Conservation (phyloP, 768 basidiomycete species). For the Mycena floridula region DNA sequence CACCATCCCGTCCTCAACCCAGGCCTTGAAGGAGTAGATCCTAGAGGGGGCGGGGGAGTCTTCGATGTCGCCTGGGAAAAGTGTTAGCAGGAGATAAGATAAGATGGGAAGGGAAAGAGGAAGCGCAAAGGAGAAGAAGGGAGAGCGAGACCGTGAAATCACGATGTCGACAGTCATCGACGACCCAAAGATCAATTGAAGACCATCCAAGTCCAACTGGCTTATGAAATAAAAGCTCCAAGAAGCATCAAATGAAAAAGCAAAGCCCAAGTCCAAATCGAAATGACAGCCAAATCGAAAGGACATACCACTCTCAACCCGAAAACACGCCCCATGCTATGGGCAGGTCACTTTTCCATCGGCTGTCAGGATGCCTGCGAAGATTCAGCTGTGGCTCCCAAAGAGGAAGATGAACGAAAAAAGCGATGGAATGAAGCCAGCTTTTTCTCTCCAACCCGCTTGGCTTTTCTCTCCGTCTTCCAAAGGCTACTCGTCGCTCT, state of each 20-base stretch:
- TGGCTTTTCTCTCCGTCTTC: too few relatives aligned
- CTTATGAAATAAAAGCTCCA: constrained; percentile 26
- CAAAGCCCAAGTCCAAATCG: constrained; percentile 56
- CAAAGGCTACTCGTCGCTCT: too few relatives aligned
- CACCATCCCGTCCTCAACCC: constrained; percentile 67
- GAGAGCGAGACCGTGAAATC: too few relatives aligned
- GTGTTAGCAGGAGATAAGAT: constrained; percentile 4
- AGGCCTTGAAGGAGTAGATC: constrained; percentile 71
- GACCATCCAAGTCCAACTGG: too few relatives aligned
- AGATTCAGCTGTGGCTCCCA: too few relatives aligned
- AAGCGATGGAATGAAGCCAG: too few relatives aligned
- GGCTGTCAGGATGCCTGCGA: constrained; percentile 65
- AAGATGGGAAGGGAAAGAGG: constrained; percentile 46
- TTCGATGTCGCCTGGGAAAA: constrained; percentile 42
- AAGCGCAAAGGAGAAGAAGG: constrained; percentile 70
- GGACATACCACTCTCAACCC: not conserved
- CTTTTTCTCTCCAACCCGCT: too few relatives aligned
- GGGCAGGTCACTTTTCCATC: constrained; percentile 76
- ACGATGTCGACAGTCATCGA: too few relatives aligned
- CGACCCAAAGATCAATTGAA: too few relatives aligned
- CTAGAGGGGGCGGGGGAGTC: constrained; percentile 83
- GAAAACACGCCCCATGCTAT: constrained; percentile 56
- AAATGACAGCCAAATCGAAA: not conserved
- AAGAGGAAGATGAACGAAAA: too few relatives aligned
- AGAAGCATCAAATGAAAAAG: constrained; percentile 58